phyloP scores from a whole-genome alignment of 306 rosid species.

The Vachellia pachyceras region DNA sequence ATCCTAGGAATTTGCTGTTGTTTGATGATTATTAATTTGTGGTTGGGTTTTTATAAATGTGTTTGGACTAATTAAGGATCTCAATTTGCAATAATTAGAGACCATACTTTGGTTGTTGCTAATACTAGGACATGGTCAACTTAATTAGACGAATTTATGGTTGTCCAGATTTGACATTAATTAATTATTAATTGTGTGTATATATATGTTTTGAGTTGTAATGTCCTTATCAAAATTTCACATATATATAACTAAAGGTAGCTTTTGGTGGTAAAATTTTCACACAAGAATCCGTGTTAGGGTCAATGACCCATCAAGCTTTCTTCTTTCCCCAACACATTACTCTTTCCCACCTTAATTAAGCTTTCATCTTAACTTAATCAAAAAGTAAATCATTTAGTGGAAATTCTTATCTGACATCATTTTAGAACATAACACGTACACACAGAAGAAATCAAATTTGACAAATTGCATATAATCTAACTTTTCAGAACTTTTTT shows the following conservation, averaged over 20 bases:
- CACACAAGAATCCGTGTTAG: neutral
- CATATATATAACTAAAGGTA: neutral
- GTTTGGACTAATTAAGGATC: neutral
- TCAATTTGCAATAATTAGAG: constrained; percentile 3
- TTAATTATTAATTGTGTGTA: neutral
- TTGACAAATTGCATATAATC: neutral
- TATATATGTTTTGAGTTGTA: constrained; percentile 38
- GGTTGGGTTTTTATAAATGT: neutral
- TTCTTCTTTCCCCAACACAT: neutral
- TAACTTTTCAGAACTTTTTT: neutral
- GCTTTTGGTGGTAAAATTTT: constrained; percentile 27
- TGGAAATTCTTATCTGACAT: neutral
- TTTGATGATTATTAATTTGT: constrained; percentile 36
- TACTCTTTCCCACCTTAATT: neutral
- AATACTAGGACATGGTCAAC: neutral
- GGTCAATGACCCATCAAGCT: neutral
- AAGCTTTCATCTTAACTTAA: neutral
- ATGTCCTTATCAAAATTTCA: constrained; percentile 53
- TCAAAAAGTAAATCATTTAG: neutral
- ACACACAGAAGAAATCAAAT: neutral
- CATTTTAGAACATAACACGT: neutral
- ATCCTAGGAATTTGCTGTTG: constrained; percentile 26
- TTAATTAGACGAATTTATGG: constrained; percentile 30
- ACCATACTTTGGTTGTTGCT: neutral
- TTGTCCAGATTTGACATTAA: constrained; percentile 38